phyloP scores from a whole-genome alignment of 305 asterid species.

The Solanum aculeatissimum region DNA sequence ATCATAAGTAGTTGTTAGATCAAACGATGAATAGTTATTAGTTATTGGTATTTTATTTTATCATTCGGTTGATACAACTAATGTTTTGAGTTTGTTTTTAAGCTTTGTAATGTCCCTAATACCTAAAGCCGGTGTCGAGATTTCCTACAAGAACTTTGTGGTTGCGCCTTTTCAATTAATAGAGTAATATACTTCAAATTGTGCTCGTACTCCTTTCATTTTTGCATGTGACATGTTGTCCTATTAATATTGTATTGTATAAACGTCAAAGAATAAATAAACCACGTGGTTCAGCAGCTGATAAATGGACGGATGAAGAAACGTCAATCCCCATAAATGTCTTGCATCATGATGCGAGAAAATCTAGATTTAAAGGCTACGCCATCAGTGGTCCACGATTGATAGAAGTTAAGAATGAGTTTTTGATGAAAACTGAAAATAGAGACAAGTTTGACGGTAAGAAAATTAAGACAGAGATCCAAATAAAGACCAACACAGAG shows the following conservation, averaged over 20 bases:
- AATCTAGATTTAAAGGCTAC: neutral
- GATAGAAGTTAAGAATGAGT: neutral
- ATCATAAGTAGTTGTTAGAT: no score
- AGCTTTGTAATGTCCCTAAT: neutral
- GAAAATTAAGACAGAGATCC: neutral
- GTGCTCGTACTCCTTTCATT: neutral
- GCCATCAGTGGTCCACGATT: neutral
- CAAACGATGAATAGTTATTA: no score
- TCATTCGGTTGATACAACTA: no score
- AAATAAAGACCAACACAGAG: neutral
- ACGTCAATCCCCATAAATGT: no score
- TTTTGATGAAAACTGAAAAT: neutral
- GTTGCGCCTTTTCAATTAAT: no score
- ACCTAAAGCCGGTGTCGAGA: neutral
- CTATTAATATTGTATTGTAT: no score
- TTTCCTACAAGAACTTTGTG: neutral
- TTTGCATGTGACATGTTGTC: no score
- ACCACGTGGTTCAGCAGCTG: no score
- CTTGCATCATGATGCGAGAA: neutral
- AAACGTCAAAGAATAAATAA: no score
- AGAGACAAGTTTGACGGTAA: neutral
- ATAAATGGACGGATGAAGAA: no score
- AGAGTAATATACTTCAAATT: neutral
- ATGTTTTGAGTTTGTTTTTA: no score
- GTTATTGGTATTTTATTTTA: no score